phyloP scores from a whole-genome alignment of 495 filamentous ascomycete genomes.

The Paragyromitra xinjiangensis region DNA sequence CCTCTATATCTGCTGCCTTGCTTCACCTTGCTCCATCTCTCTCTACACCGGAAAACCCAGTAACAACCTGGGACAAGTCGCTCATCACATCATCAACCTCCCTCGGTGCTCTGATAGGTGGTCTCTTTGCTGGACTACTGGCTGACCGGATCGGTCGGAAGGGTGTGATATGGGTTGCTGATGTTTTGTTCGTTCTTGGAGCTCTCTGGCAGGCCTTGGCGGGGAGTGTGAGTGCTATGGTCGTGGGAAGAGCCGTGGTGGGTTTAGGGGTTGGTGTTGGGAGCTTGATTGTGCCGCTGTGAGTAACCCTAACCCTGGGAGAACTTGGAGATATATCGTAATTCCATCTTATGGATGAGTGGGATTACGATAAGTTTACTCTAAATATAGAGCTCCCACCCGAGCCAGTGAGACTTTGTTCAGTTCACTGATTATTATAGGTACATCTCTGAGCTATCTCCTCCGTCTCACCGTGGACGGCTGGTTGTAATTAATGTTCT shows the following conservation, averaged over 20 bases:
- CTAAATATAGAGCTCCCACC: neutral
- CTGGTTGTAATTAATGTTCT: slow-evolving; percentile 79
- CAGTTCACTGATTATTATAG: slow-evolving; percentile 55
- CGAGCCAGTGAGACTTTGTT: neutral
- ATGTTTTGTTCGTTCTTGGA: slow-evolving; percentile 77
- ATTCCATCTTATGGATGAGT: neutral
- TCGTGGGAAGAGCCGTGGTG: slow-evolving; percentile 79
- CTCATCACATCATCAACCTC: slow-evolving; percentile 84
- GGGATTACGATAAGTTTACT: neutral
- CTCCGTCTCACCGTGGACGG: slow-evolving; percentile 74
- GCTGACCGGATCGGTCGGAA: slow-evolving; percentile 80
- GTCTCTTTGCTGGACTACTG: slow-evolving; percentile 77
- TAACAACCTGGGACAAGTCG: slow-evolving; percentile 66
- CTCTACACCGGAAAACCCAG: slow-evolving; percentile 60
- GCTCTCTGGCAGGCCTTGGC: slow-evolving; percentile 75
- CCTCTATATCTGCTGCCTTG: slow-evolving; percentile 87
- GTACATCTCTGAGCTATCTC: slow-evolving; percentile 86
- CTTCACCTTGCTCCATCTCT: slow-evolving; percentile 80
- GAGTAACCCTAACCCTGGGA: slow-evolving; percentile 48
- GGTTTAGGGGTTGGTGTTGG: slow-evolving; percentile 84
- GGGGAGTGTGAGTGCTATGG: slow-evolving; percentile 73
- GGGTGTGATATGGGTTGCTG: slow-evolving; percentile 79
- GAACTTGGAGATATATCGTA: neutral
- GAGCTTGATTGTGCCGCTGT: slow-evolving; percentile 82
- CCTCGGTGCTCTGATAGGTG: slow-evolving; percentile 78